Conservation (phyloP, 192 early-diverging fungal species). For the Gonapodya prolifera region DNA sequence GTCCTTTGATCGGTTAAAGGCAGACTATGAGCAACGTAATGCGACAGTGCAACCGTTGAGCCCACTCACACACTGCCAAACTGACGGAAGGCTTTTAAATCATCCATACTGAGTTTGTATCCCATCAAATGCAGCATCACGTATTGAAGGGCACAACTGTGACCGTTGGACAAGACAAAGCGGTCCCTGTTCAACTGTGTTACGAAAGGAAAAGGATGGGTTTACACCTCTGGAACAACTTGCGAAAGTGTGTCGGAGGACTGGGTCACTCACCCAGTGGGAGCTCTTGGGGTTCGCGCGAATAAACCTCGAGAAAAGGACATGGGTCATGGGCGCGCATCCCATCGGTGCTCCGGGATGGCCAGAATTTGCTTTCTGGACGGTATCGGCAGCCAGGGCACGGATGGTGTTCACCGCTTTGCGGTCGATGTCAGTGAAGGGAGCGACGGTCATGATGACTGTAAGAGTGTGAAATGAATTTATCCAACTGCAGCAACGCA, state of each 20-base stretch:
- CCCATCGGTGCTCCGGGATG: slow-evolving; percentile 98
- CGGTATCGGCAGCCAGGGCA: slow-evolving; percentile 74
- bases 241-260: neutral
- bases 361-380: slow-evolving; percentile 83
- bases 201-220: too few species aligned
- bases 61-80: slow-evolving; percentile 11
- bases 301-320: slow-evolving; percentile 75
- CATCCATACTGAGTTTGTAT: slow-evolving; percentile 75
- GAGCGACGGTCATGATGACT: neutral
- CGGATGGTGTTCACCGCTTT: slow-evolving; percentile 29
- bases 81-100: slow-evolving; percentile 85
- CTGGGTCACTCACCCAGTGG: slow-evolving; percentile 54
- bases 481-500: neutral
- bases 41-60: too few species aligned
- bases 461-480: neutral
- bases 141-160: slow-evolving; percentile 88
- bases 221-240: too few species aligned
- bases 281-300: slow-evolving; percentile 77
- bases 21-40: too few species aligned
- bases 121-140: slow-evolving; percentile 77
- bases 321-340: slow-evolving; percentile 85
- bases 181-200: slow-evolving; percentile 75
- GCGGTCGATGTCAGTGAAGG: neutral
- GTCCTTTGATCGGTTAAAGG: too few species aligned
- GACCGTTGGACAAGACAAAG: slow-evolving; percentile 95